Base-by-base conservation (phyloP, 1,284 basidiomycete genomes). In the Rhodotorula sp. region DNA sequence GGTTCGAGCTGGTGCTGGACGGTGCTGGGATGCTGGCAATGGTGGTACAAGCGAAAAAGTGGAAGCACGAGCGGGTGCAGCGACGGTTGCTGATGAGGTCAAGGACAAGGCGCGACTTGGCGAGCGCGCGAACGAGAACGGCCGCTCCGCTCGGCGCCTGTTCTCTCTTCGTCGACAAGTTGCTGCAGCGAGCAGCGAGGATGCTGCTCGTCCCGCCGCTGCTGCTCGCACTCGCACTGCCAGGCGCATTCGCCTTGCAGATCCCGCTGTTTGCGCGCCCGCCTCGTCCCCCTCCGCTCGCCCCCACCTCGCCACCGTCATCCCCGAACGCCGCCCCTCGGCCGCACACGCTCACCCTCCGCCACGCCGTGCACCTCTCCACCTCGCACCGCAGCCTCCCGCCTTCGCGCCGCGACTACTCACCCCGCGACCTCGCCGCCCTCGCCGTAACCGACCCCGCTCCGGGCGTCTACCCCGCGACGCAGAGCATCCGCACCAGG, bases 331-430 rank as follows among this genome's bases (percentile, higher is more conserved):
- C 22, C 8, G 22, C 44, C 19, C 59, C 48, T n/a, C 34, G 51
- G 34, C 44, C 27, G 25, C 46, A 36, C 46, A 13, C 39, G 22
- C 61, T 78, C 56, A 69, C 73, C 7, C 70, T 78, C 15, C 71
- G 73, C 3, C 78, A 78, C 25, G 73, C 75, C 13, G 46, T 78
- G 9, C 76, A 78, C 51, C 51, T 76, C 36, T 56, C 73, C 9
- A 72, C 67, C 5, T 17, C 54, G n/a, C 39, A 66, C 27, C 56
- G 60, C 8, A 53, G 55, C 37, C 64, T 61, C 29, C 64, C 77
- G 2, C 54, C 61, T 29, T 69, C 77, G 13, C 61, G 59, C 32
- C 65, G 69, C 51, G 66, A 60, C 51, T 78, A 74, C 70, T 50
- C 61, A 29, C n/a, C 63, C 27, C 34, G 37, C 29, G 76, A 77